Base-by-base conservation (phyloP, 108 stramenopile genomes). In the Epithemia pelagica region DNA sequence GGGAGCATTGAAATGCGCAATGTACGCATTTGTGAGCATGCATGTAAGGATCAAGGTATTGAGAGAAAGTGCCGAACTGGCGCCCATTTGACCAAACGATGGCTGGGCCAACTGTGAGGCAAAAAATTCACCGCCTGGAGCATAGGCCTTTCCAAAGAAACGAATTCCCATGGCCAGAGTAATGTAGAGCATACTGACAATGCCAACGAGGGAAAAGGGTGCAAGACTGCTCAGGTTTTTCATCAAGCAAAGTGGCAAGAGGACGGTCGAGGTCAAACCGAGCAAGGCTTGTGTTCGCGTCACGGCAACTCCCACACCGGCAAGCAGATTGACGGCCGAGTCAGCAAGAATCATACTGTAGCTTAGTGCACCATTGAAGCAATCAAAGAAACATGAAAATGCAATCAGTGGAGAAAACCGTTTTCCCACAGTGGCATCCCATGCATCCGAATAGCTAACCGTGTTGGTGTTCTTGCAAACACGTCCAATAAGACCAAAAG, bases 291-390 rank as follows among this genome's bases (percentile, higher is more conserved):
- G 78, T 30, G 81, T 81, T 10, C 90, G 78, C 27, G 85, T 78
- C 1, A 81, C 69, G 26, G 71, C 66, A 65, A 93, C 72, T n/a
- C 89, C 93, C 65, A 77, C 78, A 10, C 82, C 87, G 26, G 80
- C 59, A 30, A 89, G 73, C n/a, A 97, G 73, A 52, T 78, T 73
- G n/a, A 75, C 76, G 66, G 87, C 81, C 19, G 89, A 91, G 71
- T 97, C 96, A 30, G 93, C 97, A 53, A 98, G 85, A 82, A 98
- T 98, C 86, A 98, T 94, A 59, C 85, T 85, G 73, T 96, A 98
- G 7, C 91, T 85, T 52, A 97, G 33, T 74, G 83, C 95, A 37
- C 89, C 96, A 18, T 73, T 70, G 77, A 93, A 82, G 51, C 91
- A 93, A 65, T 95, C 94, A 65, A 95, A 85, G 0, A 92, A 88